Evolutionary conservation across 495 filamentous ascomycete genomes (phyloP), one percentile per base, ranked within the genome.

Genomic region (Aspergillus baeticus): DNA sequence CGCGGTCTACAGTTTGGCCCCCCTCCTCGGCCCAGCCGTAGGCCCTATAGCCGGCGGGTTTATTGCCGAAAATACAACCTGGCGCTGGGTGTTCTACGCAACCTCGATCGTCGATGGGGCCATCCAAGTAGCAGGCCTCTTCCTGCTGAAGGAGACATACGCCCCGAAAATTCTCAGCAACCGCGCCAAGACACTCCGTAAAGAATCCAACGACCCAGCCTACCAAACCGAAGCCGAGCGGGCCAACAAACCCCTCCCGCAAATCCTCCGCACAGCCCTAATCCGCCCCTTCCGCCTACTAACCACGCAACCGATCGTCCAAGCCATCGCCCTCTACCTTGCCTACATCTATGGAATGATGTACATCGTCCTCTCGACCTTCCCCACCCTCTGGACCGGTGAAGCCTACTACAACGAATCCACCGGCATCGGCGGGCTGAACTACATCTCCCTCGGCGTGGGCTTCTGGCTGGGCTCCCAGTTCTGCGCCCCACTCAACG

Each of bases 71-170:
- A 82, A 85, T 43, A 85, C 80, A 10, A 84, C 77, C 1, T 90
- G 87, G 87, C 76, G 86, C 35, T 91, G 87, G 87, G 73, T 82
- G 22, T 90, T 91, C 72, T 82, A 80, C 66, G 70, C 78, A 7
- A 83, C 82, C 8, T 80, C 84, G 1, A 86, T 90, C 51, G 79
- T 77, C 6, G 84, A 85, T 61, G 84, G 64, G 2, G 18, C 84
- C 10, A 80, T 91, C 54, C 87, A 89, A 63, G 5, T 80, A 20
- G 71, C 76, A 2, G 89, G 87, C 3, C 52, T 91, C 4, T 82
- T 90, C 64, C 83, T 84, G 62, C 77, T 92, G 0, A 82, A 78
- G 51, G 87, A 91, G 68, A 89, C 87, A 6, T 91, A 91, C 68
- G 75, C 76, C 1, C 87, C 87, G 0, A 77, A 77, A 35, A 73